Conservation (phyloP, 1,139 yeast genomes). For the Kurtzmaniella quercitrusa region DNA sequence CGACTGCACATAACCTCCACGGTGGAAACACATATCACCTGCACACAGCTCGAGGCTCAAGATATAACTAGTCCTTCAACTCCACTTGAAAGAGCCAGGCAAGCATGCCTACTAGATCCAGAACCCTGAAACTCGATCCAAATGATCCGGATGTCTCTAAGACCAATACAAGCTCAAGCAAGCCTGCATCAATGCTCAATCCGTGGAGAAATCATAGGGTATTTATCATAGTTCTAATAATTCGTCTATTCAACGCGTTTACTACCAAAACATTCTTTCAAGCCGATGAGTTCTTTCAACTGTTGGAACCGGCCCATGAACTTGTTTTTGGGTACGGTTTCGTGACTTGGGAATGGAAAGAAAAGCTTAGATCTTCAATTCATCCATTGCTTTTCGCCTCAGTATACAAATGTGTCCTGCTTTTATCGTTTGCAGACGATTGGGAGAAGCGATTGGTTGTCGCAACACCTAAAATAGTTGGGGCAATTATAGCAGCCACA, state of each 20-base stretch:
- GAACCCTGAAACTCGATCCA: not conserved
- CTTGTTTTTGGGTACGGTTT: conserved; percentile 77
- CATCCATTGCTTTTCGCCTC: conserved; percentile 71
- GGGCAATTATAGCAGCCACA: conserved; percentile 65
- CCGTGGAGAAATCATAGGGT: not conserved
- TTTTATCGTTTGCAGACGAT: conserved; percentile 10
- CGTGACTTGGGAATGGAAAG: conserved; percentile 92
- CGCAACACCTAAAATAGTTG: conserved; percentile 59
- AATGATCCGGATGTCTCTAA: no score
- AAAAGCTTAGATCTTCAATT: conserved; percentile 68
- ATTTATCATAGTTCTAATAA: conserved; percentile 7
- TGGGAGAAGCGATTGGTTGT: conserved; percentile 12
- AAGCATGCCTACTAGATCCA: not conserved
- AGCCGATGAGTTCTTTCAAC: conserved; percentile 94
- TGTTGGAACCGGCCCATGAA: conserved; percentile 86
- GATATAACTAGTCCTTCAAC: not conserved
- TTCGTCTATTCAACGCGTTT: conserved; percentile 61
- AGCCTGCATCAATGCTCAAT: not conserved
- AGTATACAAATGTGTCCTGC: conserved; percentile 26
- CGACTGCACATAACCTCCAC: not conserved
- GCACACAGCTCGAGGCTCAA: not conserved
- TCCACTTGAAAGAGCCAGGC: not conserved
- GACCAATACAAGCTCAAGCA: not conserved
- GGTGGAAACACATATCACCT: no score
- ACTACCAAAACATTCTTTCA: conserved; percentile 77